These are phyloP conservation scores for Acanthamoeba lenticulata DNA, from an alignment of 208 protist species.

Conservation along the genomic window DNA sequence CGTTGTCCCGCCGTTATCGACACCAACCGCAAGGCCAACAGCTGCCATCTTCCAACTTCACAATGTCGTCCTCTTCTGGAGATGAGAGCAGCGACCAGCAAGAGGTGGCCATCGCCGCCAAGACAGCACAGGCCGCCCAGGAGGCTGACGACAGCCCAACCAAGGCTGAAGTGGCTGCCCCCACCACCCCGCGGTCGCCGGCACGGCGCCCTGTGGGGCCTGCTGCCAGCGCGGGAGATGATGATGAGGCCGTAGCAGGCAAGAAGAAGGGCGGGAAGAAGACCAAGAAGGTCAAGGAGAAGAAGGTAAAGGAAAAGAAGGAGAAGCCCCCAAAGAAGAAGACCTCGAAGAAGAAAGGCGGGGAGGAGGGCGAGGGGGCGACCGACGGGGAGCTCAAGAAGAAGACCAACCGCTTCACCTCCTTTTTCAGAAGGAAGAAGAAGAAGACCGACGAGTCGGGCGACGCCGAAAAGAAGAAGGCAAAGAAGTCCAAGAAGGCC, in stretches of 20 bases:
- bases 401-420: neutral
- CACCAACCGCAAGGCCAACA: neutral
- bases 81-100: conserved; percentile 18
- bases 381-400: neutral
- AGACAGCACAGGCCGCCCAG: neutral
- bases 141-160: neutral
- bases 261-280: neutral
- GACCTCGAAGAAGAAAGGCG: neutral
- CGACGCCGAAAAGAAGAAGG: neutral
- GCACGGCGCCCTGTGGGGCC: too few species aligned
- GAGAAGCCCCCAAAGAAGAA: neutral
- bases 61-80: neutral
- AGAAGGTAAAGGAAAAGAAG: neutral
- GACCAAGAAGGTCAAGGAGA: neutral
- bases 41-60: neutral
- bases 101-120: neutral
- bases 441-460: neutral
- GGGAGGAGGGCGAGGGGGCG: neutral
- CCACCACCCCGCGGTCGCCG: too few species aligned
- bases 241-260: neutral
- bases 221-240: neutral
- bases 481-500: neutral
- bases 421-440: neutral
- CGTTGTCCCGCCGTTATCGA: too few species aligned
- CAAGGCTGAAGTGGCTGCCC: too few species aligned